A percentile compares a stretch with the other conserved stretches of the same genome.
phyloP scores from a whole-genome alignment of 306 rosid genomes.

The Betula pendula region DNA sequence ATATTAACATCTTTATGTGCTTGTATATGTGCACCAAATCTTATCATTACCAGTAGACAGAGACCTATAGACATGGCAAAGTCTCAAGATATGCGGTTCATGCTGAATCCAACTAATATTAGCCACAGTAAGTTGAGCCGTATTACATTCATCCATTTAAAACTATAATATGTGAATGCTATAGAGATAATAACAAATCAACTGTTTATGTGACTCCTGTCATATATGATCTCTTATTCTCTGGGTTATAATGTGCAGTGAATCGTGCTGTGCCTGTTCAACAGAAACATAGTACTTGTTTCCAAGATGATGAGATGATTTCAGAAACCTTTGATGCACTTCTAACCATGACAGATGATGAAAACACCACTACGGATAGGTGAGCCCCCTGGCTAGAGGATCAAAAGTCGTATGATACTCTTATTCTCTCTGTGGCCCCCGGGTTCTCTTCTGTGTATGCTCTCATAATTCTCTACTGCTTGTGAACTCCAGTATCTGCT shows the following conservation, averaged over 20 bases:
- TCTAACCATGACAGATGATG: constrained; percentile 28
- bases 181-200: not conserved
- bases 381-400: not conserved
- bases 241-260: constrained; percentile 17
- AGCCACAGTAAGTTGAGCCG: constrained; percentile 33
- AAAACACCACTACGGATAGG: constrained; percentile 24
- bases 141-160: not conserved
- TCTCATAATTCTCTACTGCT: constrained; percentile 18
- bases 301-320: constrained; percentile 24
- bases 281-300: constrained; percentile 13
- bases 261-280: constrained; percentile 26
- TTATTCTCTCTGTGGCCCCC: too few relatives aligned
- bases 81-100: constrained; percentile 47
- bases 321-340: constrained; percentile 18
- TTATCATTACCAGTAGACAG: constrained; percentile 35
- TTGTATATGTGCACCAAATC: not conserved
- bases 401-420: not conserved
- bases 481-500: constrained; percentile 20
- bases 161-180: not conserved
- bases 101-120: constrained; percentile 36
- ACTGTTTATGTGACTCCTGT: not conserved
- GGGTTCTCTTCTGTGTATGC: not conserved
- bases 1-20: not conserved
- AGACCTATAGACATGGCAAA: constrained; percentile 45
- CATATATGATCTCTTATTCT: not conserved